Percentiles rank a stretch among this genome's conserved stretches.
These are phyloP conservation scores for Oryza rufipogon DNA, from an alignment of 176 grass and related monocot species.

Conservation along the genomic window DNA sequence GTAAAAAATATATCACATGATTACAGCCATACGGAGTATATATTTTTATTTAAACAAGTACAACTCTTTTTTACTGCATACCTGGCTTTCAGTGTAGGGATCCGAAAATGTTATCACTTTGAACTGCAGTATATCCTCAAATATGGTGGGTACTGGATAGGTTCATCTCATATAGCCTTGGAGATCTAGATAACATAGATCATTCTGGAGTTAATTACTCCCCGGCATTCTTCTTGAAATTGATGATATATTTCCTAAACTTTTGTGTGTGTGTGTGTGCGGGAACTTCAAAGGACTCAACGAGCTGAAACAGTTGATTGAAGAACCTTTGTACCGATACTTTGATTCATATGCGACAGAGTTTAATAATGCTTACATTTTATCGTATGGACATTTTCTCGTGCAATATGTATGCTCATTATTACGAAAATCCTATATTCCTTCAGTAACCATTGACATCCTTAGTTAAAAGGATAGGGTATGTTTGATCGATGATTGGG, in stretches of 20 bases:
- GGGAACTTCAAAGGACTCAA: not conserved
- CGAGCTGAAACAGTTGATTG: not conserved
- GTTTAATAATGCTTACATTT: not conserved
- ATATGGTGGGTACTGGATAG: not conserved
- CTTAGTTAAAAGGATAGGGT: not conserved
- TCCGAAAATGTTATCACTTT: not conserved
- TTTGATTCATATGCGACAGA: not conserved
- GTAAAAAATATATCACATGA: not conserved
- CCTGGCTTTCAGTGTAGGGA: conserved; percentile 6
- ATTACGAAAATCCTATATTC: not conserved
- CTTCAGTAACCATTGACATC: not conserved
- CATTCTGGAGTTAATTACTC: conserved; percentile 3
- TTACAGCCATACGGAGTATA: not conserved
- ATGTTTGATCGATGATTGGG: not conserved
- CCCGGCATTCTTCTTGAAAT: conserved; percentile 1
- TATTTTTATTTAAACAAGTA: conserved; percentile 19
- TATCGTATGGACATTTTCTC: not conserved
- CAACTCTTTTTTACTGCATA: not conserved
- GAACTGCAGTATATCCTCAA: not conserved
- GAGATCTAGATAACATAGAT: not conserved
- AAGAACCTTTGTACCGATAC: not conserved
- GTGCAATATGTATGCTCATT: not conserved
- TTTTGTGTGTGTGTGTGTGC: too few species aligned
- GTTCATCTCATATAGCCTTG: not conserved
- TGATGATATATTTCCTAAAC: conserved; percentile 9